Evolutionary conservation across 805 yeast genomes (phyloP).

Genomic region (Hemisphaericaspora nanyangensis): DNA sequence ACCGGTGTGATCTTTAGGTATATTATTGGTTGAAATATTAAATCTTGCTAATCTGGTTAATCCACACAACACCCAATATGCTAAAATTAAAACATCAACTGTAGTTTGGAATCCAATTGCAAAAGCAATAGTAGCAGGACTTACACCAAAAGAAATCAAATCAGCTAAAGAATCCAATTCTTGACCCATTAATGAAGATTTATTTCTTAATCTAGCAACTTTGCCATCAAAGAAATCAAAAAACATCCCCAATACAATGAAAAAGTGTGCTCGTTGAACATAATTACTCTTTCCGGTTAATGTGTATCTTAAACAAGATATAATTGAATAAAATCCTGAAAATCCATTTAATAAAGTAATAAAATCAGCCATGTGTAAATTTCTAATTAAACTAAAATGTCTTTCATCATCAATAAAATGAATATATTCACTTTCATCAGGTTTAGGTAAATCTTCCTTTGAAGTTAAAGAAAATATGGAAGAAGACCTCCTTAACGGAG

Average conservation of each 20-base stretch:
- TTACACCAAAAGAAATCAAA: conserved; percentile 89
- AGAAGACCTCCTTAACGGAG: conserved; percentile 47
- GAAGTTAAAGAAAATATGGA: conserved; percentile 52
- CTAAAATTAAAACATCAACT: conserved; percentile 68
- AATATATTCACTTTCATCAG: conserved; percentile 70
- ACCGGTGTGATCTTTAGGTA: conserved; percentile 87
- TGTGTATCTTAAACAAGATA: conserved; percentile 80
- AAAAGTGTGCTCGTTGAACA: conserved; percentile 83
- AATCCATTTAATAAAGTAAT: conserved; percentile 93
- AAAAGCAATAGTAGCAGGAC: conserved; percentile 92
- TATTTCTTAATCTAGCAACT: conserved; percentile 91
- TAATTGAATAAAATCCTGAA: conserved; percentile 86
- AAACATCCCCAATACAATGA: conserved; percentile 85
- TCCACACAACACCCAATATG: conserved; percentile 90
- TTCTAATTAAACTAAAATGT: conserved; percentile 82
- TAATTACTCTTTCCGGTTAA: conserved; percentile 65
- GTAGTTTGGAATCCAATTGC: conserved; percentile 86
- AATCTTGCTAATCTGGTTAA: conserved; percentile 91
- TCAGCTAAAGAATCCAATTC: conserved; percentile 97
- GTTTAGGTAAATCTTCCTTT: conserved; percentile 61
- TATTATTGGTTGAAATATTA: conserved; percentile 87
- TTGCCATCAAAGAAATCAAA: conserved; percentile 97
- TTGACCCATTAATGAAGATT: conserved; percentile 92
- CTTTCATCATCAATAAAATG: conserved; percentile 79
- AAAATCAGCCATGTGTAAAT: conserved; percentile 92